Conservation (phyloP, 208 protist species). For the Dictyostelium gargantuum region DNA sequence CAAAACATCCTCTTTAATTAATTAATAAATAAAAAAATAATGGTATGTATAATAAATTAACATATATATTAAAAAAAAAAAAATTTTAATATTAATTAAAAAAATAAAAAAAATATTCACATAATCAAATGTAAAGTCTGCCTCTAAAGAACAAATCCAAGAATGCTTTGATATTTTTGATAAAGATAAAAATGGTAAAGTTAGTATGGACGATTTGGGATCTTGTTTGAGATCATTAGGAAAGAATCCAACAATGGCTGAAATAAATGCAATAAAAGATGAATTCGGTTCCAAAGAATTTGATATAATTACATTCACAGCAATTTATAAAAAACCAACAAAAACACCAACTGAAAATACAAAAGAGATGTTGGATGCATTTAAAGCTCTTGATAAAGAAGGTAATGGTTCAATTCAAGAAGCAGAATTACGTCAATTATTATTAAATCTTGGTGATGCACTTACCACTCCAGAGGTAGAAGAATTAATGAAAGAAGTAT, state of each 20-base stretch:
- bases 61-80: too few relatives aligned
- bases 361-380: slow-evolving; percentile 57
- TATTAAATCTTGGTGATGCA: slow-evolving; percentile 54
- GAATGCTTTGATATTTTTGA: slow-evolving; percentile 66
- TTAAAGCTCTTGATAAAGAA: slow-evolving; percentile 53
- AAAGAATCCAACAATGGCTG: slow-evolving; percentile 46
- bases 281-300: slow-evolving; percentile 50
- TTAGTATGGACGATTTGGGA: slow-evolving; percentile 17
- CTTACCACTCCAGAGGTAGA: slow-evolving; percentile 43
- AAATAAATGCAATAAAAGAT: slow-evolving; percentile 40
- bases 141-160: slow-evolving; percentile 50
- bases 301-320: slow-evolving; percentile 29
- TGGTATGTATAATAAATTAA: too few relatives aligned
- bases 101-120: not conserved
- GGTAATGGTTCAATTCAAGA: slow-evolving; percentile 38
- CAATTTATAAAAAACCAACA: slow-evolving; percentile 22
- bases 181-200: slow-evolving; percentile 62
- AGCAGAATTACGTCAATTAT: slow-evolving; percentile 45
- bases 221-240: slow-evolving; percentile 49
- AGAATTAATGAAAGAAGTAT: slow-evolving; percentile 43
- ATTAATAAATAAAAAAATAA: too few relatives aligned
- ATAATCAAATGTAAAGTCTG: not conserved
- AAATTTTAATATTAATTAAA: not conserved
- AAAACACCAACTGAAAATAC: slow-evolving; percentile 2
- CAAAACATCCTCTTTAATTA: too few relatives aligned